phyloP scores from a whole-genome alignment of 352 stramenopile species.

The Blastocystis sp. region DNA sequence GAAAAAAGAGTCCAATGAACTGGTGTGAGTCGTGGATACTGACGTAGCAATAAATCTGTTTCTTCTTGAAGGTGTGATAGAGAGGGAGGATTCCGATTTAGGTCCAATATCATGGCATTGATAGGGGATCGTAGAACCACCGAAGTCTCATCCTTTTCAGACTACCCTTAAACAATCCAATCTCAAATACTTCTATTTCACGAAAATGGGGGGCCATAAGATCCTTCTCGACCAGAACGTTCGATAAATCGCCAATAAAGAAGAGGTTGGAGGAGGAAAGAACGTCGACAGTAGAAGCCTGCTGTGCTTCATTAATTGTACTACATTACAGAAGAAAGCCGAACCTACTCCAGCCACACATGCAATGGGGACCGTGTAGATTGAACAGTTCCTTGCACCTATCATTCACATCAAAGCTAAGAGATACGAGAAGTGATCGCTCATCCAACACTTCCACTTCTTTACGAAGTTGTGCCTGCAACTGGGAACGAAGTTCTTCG shows the following conservation, averaged over 20 bases:
- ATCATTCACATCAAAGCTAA: not conserved
- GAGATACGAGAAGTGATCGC: not conserved
- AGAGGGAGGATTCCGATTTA: not conserved
- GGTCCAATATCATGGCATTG: not conserved
- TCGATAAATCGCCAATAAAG: conserved; percentile 13
- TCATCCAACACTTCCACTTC: conserved; percentile 3
- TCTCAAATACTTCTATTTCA: not conserved
- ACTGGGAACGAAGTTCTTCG: not conserved
- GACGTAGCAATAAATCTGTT: not conserved
- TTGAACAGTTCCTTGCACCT: not conserved
- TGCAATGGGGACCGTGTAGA: not conserved
- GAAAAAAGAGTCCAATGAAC: not conserved
- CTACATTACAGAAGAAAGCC: not conserved
- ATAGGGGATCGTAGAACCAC: not conserved
- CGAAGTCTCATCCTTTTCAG: not conserved
- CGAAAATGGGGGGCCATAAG: not conserved
- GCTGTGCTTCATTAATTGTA: conserved; percentile 17
- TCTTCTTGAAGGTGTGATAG: not conserved
- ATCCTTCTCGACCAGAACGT: not conserved
- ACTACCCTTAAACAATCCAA: not conserved
- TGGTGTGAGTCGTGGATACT: not conserved
- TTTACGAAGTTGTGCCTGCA: not conserved
- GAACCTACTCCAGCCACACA: conserved; percentile 21
- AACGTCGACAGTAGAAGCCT: not conserved
- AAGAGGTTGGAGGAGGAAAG: not conserved